Base-by-base conservation (phyloP, 2,329 filamentous ascomycete species). In the Plectosphaerella sp. region DNA sequence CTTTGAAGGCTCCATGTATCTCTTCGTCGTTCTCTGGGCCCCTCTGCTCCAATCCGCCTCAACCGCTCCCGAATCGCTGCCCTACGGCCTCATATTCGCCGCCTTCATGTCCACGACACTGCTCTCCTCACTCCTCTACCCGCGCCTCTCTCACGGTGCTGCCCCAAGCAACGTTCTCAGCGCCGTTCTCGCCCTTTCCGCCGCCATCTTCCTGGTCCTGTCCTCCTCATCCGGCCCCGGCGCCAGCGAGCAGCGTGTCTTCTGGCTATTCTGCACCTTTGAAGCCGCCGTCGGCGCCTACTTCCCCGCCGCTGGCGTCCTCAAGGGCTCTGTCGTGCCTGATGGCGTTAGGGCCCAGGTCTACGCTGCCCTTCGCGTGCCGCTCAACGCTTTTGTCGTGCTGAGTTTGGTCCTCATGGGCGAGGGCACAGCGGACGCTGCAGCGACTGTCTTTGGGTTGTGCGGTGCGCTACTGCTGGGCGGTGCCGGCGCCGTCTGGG, bases 11-110 rank as follows among this genome's bases (percentile, higher is more conserved):
- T 77, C 75, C 15, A 79, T 83, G 69, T 83, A 82, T 61, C 71
- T 83, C 20, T 83, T 82, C 62, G 78, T 83, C 49, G 82, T 83
- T 61, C 80, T 82, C 66, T 83, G 79, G 74, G 73, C 77, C 3
- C 77, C 79, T 1, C 75, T 77, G 3, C 65, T 83, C 45, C 72
- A 67, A 49, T 65, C 69, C 3, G 64, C 67, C 2, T 63, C 64
- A n/a, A 50, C 61, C 7, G 49, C 63, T 1, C 39, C 54, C 1
- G 20, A 49, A 25, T 58, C 52, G 10, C 62, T 69, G 33, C 67
- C 70, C 0, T 79, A 82, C 55, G 77, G 79, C 8, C 70, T 81
- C 49, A 77, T 81, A 45, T 83, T 83, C 54, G 75, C 77, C 43
- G 73, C 72, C 41, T 80, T 84, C 61, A 83, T 85, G 82, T 76